Evolutionary conservation across 169 alveolate species (phyloP), one percentile per base, ranked within the genome.

Genomic region (Plasmodium vivax): DNA sequence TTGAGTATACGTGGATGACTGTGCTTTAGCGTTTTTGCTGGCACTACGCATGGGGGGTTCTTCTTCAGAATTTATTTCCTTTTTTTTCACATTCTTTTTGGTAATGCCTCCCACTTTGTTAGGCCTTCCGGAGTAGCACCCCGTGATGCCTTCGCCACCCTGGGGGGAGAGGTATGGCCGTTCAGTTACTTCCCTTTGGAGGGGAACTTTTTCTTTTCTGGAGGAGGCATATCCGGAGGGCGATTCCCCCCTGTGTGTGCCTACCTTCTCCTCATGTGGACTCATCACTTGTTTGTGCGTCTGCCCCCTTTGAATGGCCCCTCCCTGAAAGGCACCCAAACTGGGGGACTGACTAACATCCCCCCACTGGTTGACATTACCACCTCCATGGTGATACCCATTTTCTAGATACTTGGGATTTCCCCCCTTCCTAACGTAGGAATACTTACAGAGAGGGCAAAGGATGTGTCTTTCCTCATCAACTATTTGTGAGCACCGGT

Each of bases 381-480:
- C 6, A 75, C 27, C 45, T n/a, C 23, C 32, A 19, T 75, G 4
- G 3, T 75, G 38, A 75, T 75, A 34, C n/a, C 3, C 23, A 27
- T 12, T 41, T 32, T 7, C 23, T 47, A 73, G 6, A 77, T 62
- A 80, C 5, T 43, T 32, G 36, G 54, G 16, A 58, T 71, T 27
- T 14, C 38, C 5, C 58, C 14, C 71, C 34, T 58, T 32, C 36
- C 82, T 93, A 58, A 90, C 93, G 72, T 87, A 95, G 47, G 93
- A 75, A 83, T 95, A 62, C 92, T 91, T 73, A 43, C 95, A 90
- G 8, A 82, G 38, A 30, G 83, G 62, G 84, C 94, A 88, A 16
- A 84, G 82, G n/a, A 90, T 92, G 62, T 82, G 77, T 38, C 94
- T 85, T 68, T 82, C 88, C 71, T 95, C 92, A 51, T 95, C 96